A percentile compares a stretch with the other conserved stretches of the same genome.
Evolutionary conservation across 257 asterid genomes (phyloP).

Genomic region (Nemophila menziesii): DNA sequence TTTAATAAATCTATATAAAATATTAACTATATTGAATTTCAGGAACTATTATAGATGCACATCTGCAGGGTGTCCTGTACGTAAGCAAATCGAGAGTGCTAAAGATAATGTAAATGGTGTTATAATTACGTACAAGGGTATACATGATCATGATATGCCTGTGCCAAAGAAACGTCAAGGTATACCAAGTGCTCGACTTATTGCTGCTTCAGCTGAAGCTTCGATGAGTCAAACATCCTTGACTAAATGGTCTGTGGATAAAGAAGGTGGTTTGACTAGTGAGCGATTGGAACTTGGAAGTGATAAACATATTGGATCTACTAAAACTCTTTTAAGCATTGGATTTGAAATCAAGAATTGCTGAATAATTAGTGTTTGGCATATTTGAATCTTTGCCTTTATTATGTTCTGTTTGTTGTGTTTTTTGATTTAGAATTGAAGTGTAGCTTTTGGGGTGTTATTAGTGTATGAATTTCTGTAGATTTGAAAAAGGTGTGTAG

Average conservation of each 20-base stretch:
- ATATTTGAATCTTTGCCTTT: neutral
- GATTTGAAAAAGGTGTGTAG: neutral
- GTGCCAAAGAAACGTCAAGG: slow-evolving; percentile 59
- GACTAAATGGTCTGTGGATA: slow-evolving; percentile 51
- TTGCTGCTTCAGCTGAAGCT: slow-evolving; percentile 30
- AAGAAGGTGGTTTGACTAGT: slow-evolving; percentile 42
- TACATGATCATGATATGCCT: slow-evolving; percentile 74
- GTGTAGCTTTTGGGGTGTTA: slow-evolving; percentile 5
- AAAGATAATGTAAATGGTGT: slow-evolving; percentile 41
- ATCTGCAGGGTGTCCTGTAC: slow-evolving; percentile 83
- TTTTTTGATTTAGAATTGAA: slow-evolving; percentile 3
- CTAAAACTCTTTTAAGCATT: slow-evolving; percentile 53
- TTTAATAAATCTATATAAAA: neutral
- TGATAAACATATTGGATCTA: slow-evolving; percentile 34
- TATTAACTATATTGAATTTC: slow-evolving; percentile 15
- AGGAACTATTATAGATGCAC: slow-evolving; percentile 93
- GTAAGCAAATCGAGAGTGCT: slow-evolving; percentile 77
- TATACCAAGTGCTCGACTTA: slow-evolving; percentile 27
- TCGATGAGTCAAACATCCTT: slow-evolving; percentile 24
- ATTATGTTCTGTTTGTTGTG: neutral
- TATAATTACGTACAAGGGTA: slow-evolving; percentile 69
- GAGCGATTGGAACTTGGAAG: slow-evolving; percentile 31
- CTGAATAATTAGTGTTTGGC: slow-evolving; percentile 21
- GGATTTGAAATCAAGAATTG: slow-evolving; percentile 80
- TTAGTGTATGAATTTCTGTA: neutral